Conservation (phyloP, 352 stramenopile genomes). For the Plasmopara halstedii region DNA sequence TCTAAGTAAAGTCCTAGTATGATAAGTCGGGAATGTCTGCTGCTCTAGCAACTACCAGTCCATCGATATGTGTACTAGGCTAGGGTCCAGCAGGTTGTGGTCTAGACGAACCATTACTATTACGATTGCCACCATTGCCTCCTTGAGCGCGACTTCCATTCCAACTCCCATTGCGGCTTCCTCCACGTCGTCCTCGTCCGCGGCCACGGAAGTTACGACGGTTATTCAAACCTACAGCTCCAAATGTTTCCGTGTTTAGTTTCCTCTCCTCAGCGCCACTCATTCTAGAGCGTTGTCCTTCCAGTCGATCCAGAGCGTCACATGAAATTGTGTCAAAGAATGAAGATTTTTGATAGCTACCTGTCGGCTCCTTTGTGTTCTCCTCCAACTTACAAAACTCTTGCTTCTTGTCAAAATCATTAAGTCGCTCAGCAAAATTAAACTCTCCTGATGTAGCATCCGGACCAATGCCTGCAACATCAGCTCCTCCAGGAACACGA, state of each 20-base stretch:
- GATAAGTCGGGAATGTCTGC: no score
- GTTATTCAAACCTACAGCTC: constrained; percentile 78
- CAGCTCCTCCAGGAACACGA: constrained; percentile 31
- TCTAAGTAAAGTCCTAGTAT: no score
- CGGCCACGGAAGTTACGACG: constrained; percentile 70
- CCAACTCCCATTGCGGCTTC: constrained; percentile 27
- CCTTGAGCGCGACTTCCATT: constrained; percentile 25
- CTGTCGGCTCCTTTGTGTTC: constrained; percentile 33
- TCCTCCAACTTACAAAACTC: constrained; percentile 68
- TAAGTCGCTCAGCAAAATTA: constrained; percentile 59
- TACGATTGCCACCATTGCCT: constrained; percentile 18
- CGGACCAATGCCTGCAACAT: constrained; percentile 4
- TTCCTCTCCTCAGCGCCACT: constrained; percentile 72
- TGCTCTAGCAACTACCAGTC: not conserved
- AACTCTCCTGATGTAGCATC: constrained; percentile 46
- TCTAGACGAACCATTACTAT: constrained; percentile 12
- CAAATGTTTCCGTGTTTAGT: constrained; percentile 86
- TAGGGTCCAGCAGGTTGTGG: constrained; percentile 18
- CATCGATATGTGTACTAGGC: not conserved
- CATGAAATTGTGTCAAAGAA: constrained; percentile 90
- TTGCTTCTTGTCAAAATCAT: constrained; percentile 71
- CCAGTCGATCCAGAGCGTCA: constrained; percentile 74
- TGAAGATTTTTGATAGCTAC: constrained; percentile 82
- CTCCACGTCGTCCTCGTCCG: constrained; percentile 36
- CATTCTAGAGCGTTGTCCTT: constrained; percentile 61